Evolutionary conservation across 129 eudicot species (phyloP), one percentile per base, ranked within the genome.

Genomic region (Dittrichia graveolens): DNA sequence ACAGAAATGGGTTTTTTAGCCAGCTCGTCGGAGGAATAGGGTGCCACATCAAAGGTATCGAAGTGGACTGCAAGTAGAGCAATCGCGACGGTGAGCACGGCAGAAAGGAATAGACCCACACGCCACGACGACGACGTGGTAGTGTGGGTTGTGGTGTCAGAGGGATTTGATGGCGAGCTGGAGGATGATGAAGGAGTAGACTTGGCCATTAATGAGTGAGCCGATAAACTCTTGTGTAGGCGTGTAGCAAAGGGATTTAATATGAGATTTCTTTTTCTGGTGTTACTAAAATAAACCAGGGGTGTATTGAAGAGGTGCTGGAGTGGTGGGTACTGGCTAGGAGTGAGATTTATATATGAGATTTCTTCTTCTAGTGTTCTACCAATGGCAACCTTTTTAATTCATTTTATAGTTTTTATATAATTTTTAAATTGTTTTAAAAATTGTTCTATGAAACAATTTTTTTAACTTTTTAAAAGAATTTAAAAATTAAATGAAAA

Each of bases 31-130:
- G 69, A 11, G 4, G 96, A 77, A 8, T 81, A 69, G 0, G 85
- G 75, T 63, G 90, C 92, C 62, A 92, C 88, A 47, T 92, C 95
- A 73, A 92, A 92, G 39, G 81, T 61, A 67, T 92, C 95, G 55
- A 85, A 75, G 14, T 80, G 87, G 69, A 83, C 89, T 13, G 82
- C 4, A 37, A 85, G 16, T 43, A 82, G 56, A 5, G 85, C 83
- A n/a, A 72, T 37, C 1, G 71, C 3, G 19, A 86, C 78, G 9
- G 90, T 79, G 61, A 59, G 13, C 40, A 73, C 9, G 47, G 82
- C 9, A 12, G 81, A 43, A 67, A 87, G 6, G 44, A 78, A 31
- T 31, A 79, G 71, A 48, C 74, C 65, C 7, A 15, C 6, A 15
- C 77, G 69, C 90, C 86, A 82, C 5, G 65, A 72, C 52, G 65